These are phyloP conservation scores for Ustilago loliicola DNA, from an alignment of 1,284 basidiomycete genomes.

Conservation along the genomic window DNA sequence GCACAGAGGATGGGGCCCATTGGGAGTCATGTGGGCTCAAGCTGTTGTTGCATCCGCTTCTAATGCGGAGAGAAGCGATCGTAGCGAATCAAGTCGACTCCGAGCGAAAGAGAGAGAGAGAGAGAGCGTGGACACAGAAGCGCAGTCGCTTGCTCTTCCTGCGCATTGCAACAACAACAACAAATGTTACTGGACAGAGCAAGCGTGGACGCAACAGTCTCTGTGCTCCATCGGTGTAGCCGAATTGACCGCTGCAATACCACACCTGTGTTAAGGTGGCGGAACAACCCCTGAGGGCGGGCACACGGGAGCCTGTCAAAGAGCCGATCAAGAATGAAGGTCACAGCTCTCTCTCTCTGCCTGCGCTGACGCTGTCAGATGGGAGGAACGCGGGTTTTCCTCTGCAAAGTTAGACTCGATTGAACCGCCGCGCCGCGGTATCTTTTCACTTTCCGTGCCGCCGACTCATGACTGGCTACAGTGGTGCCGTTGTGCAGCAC, in stretches of 20 bases:
- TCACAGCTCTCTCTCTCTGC: neutral
- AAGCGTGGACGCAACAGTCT: neutral
- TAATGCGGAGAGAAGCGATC: constrained; percentile 3
- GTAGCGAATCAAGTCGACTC: neutral
- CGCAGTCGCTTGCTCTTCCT: neutral
- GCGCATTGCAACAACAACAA: neutral
- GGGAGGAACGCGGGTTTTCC: constrained; percentile 1
- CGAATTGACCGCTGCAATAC: neutral
- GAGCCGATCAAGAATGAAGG: neutral
- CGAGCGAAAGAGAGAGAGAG: too few relatives aligned
- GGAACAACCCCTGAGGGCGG: neutral
- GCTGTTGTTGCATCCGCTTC: neutral
- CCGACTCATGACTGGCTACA: neutral
- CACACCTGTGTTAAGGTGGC: neutral
- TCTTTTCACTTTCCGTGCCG: neutral
- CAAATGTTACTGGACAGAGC: too few relatives aligned
- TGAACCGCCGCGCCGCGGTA: constrained; percentile 5
- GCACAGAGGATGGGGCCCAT: neutral
- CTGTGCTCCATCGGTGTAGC: neutral
- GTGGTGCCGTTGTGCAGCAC: neutral
- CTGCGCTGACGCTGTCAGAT: neutral
- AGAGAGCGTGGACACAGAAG: neutral
- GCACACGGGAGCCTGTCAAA: neutral
- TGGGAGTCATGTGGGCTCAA: neutral
- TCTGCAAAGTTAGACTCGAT: neutral